Base-by-base conservation (phyloP, 257 asterid species). In the Leptodermis oblonga region DNA sequence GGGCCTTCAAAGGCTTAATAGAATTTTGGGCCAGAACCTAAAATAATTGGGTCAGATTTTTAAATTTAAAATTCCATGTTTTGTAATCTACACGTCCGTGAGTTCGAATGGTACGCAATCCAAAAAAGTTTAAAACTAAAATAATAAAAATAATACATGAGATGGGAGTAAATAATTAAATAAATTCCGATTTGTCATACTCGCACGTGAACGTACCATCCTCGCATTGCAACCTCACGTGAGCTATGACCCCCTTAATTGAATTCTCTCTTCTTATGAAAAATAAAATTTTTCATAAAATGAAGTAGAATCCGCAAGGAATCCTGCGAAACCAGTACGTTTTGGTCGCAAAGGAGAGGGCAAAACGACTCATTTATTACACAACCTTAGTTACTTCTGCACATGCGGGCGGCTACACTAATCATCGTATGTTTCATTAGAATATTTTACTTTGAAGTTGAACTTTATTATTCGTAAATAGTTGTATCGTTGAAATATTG, bases 201-300 rank as follows among this genome's bases (percentile, higher is more conserved):
- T 33, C 23, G 66, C 77, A 67, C 72, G 77, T 73, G 77, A 73
- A 73, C 54, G 73, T 73, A 73, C 69, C 31, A 56, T 58, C 52
- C 62, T n/a, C 41, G 33, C 45, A 14, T 51, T 14, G 43, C 62
- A 71, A 41, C 15, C 46, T 67, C 77, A 67, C 70, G 77, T 73
- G 77, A 66, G 20, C 64, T 65, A 42, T 31, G 42, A 59, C 17
- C 65, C n/a, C 65, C 30, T 34, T 60, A 39, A 60, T 33, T n/a
- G n/a, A n/a, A n/a, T n/a, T n/a, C n/a, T n/a, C n/a, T n/a, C n/a
- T n/a, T 34, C 41, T 55, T 55, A 42, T 25, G n/a, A n/a, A n/a
- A n/a, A n/a, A n/a, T n/a, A n/a, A n/a, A n/a, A 48, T 0, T 48
- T 48, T 48, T 1, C 4, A 48, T 48, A 18, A 48, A 52, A 52